Evolutionary conservation across 2,329 filamentous ascomycete genomes (phyloP).

Genomic region (Paracoccidioides brasiliensis): DNA sequence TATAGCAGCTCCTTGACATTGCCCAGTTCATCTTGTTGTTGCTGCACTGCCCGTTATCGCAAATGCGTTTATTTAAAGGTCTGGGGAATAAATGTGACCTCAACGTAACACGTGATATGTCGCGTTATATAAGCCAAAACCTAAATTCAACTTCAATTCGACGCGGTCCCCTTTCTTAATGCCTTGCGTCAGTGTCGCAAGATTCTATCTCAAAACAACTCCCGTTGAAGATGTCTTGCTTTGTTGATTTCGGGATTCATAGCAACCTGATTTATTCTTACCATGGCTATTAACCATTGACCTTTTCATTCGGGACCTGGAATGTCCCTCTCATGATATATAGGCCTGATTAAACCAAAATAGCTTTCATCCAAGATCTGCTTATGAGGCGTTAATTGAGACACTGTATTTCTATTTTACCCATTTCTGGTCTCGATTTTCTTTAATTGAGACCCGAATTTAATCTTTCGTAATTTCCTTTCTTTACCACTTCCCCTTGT

Average conservation of each 20-base stretch:
- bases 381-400: background rate
- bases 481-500: background rate
- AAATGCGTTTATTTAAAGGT: background rate
- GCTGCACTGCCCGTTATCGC: constrained; percentile 2
- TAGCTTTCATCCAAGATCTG: no score
- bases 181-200: background rate
- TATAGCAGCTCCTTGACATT: constrained; percentile 47
- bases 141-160: background rate
- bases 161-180: background rate
- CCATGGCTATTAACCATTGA: background rate
- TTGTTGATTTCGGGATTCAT: background rate
- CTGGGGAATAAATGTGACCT: background rate
- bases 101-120: background rate
- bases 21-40: constrained; percentile 48
- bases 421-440: background rate
- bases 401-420: background rate
- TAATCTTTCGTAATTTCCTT: background rate
- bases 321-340: background rate
- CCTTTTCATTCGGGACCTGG: background rate
- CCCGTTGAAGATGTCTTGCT: background rate
- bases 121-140: background rate
- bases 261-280: background rate
- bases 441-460: background rate
- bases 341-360: background rate
- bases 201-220: background rate